Conservation (phyloP, 495 filamentous ascomycete species). For the Daldinia caldariorum region DNA sequence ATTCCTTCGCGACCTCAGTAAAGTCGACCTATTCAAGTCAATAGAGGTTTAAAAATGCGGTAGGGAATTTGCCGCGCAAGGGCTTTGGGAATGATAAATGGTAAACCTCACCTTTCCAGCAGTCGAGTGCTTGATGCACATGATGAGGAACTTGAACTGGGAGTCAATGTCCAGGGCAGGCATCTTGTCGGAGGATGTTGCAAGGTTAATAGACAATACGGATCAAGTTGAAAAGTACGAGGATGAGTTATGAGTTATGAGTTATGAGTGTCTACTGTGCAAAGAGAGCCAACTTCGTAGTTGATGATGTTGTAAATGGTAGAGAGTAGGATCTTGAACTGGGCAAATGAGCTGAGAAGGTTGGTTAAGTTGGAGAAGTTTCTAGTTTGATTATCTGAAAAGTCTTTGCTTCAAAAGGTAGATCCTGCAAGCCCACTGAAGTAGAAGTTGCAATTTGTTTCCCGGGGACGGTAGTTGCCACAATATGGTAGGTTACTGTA, state of each 20-base stretch:
- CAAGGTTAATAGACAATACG: not conserved
- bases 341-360: not conserved
- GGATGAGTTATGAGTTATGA: not conserved
- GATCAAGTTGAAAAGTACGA: not conserved
- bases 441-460: not conserved
- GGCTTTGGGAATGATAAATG: not conserved
- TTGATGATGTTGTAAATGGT: not conserved
- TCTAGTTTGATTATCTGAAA: not conserved
- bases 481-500: not conserved
- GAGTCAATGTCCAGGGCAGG: slow-evolving; percentile 59
- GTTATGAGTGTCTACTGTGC: not conserved
- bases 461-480: not conserved
- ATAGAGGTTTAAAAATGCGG: not conserved
- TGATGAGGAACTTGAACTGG: slow-evolving; percentile 70
- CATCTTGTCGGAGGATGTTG: slow-evolving; percentile 51
- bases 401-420: not conserved
- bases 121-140: slow-evolving; percentile 67
- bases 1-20: slow-evolving; percentile 68
- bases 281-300: not conserved
- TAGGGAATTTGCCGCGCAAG: too few species aligned
- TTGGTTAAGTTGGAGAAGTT: not conserved
- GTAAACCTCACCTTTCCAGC: slow-evolving; percentile 64
- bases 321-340: not conserved
- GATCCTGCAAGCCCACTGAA: not conserved
- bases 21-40: slow-evolving; percentile 66